These are phyloP conservation scores for Acer campestre DNA, from an alignment of 345 rosid species.

Conservation along the genomic window DNA sequence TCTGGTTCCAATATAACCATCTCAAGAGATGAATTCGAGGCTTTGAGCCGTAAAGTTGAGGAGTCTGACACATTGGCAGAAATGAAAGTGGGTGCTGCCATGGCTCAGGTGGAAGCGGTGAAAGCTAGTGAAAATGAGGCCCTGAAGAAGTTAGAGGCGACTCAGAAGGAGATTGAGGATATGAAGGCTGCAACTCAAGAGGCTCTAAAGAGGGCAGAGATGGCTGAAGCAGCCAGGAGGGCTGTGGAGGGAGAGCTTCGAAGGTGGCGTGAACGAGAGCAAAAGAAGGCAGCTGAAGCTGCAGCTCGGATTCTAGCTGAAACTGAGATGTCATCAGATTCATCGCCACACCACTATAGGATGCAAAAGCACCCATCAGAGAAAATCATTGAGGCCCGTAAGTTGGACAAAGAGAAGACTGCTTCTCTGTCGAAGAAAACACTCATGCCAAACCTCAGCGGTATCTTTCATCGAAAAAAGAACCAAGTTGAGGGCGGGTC, in stretches of 20 bases:
- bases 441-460: slow-evolving; percentile 61
- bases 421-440: slow-evolving; percentile 60
- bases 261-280: slow-evolving; percentile 90
- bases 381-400: slow-evolving; percentile 34
- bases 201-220: slow-evolving; percentile 82
- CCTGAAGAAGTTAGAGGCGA: slow-evolving; percentile 68
- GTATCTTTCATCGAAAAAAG: slow-evolving; percentile 76
- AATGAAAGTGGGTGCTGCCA: slow-evolving; percentile 92
- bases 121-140: slow-evolving; percentile 93
- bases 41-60: slow-evolving; percentile 76
- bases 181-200: slow-evolving; percentile 67
- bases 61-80: slow-evolving; percentile 75
- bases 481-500: slow-evolving; percentile 86
- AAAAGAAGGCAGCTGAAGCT: slow-evolving; percentile 82
- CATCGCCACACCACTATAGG: slow-evolving; percentile 66
- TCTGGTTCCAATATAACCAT: slow-evolving; percentile 74
- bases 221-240: slow-evolving; percentile 93
- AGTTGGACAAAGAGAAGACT: slow-evolving; percentile 63
- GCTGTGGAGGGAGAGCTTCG: slow-evolving; percentile 94
- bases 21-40: slow-evolving; percentile 79
- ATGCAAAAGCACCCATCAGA: slow-evolving; percentile 51
- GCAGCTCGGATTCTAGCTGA: slow-evolving; percentile 78
- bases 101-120: slow-evolving; percentile 96
- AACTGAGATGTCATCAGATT: slow-evolving; percentile 53
- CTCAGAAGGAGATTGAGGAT: slow-evolving; percentile 73